phyloP scores from a whole-genome alignment of 352 stramenopile species.

The Phytophthora sansomeana region DNA sequence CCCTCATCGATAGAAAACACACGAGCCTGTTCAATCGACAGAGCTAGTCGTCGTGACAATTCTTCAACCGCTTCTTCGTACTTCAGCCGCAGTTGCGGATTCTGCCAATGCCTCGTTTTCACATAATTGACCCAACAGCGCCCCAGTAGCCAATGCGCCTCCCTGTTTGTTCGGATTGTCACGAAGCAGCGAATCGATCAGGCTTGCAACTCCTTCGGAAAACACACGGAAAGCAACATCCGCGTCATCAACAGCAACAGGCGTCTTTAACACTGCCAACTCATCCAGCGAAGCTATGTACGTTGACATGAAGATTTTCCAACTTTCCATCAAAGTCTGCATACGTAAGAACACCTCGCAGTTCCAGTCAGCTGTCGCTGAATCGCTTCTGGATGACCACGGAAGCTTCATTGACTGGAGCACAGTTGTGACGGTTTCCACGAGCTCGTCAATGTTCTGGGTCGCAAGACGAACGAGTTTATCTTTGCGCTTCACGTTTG shows the following conservation, averaged over 20 bases:
- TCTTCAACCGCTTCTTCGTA: slow-evolving; percentile 35
- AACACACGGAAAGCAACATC: slow-evolving; percentile 51
- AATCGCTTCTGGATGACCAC: slow-evolving; percentile 11
- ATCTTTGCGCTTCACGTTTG: slow-evolving; percentile 56
- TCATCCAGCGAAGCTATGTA: slow-evolving; percentile 47
- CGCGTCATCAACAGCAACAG: slow-evolving; percentile 45
- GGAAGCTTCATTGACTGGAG: slow-evolving; percentile 37
- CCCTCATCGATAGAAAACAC: slow-evolving; percentile 41
- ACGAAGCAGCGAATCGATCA: slow-evolving; percentile 27
- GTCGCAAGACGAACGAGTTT: slow-evolving; percentile 59
- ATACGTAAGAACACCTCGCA: slow-evolving; percentile 39
- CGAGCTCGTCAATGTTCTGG: slow-evolving; percentile 52
- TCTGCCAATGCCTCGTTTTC: slow-evolving; percentile 47
- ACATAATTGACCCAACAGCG: slow-evolving; percentile 47
- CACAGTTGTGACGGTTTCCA: slow-evolving; percentile 28
- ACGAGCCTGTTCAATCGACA: slow-evolving; percentile 47
- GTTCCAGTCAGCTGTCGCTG: slow-evolving; percentile 6
- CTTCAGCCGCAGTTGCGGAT: slow-evolving; percentile 32
- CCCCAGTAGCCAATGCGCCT: slow-evolving; percentile 42
- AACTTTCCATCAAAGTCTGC: slow-evolving; percentile 49
- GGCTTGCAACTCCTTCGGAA: slow-evolving; percentile 33
- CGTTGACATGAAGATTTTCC: slow-evolving; percentile 54
- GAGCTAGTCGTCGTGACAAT: slow-evolving; percentile 30
- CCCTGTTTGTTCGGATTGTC: slow-evolving; percentile 26
- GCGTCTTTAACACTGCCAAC: slow-evolving; percentile 51